These are phyloP conservation scores for Fusarium illudens DNA, from an alignment of 2,329 filamentous ascomycete species.

Conservation along the genomic window DNA sequence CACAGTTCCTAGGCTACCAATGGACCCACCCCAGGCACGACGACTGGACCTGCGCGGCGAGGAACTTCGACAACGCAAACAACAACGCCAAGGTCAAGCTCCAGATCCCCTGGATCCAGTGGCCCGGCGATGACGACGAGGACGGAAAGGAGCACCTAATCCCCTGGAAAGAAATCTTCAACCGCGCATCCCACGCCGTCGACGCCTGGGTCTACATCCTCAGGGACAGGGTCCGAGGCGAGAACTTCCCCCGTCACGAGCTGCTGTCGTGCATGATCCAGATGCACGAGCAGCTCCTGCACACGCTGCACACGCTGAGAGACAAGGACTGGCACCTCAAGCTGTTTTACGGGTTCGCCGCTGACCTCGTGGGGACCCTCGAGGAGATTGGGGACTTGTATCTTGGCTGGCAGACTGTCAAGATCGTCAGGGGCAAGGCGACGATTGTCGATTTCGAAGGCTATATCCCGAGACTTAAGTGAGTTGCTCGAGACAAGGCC, in stretches of 20 bases:
- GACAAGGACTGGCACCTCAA: slow-evolving; percentile 2
- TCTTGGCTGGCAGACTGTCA: no score
- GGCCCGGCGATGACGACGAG: slow-evolving; percentile 14
- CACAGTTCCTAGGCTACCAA: slow-evolving; percentile 5
- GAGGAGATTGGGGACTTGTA: slow-evolving; percentile 5
- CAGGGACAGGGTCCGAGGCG: background rate
- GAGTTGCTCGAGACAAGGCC: no score
- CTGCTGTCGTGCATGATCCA: slow-evolving; percentile 5
- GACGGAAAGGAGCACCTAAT: background rate
- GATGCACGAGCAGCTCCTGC: slow-evolving; percentile 16
- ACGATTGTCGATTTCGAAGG: no score
- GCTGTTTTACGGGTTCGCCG: slow-evolving; percentile 21
- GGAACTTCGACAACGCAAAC: slow-evolving; percentile 17
- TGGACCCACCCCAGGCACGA: background rate
- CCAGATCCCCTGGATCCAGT: slow-evolving; percentile 21
- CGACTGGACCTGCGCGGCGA: slow-evolving; percentile 9
- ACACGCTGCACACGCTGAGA: slow-evolving; percentile 5
- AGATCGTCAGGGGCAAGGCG: no score
- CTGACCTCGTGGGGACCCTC: background rate
- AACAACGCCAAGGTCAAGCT: slow-evolving; percentile 9
- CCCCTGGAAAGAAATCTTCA: background rate
- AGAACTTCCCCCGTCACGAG: slow-evolving; percentile 12
- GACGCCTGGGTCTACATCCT: slow-evolving; percentile 2
- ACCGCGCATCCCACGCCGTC: background rate
- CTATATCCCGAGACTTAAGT: no score